Evolutionary conservation across 129 eudicot species (phyloP).

Genomic region (Centaurea solstitialis): DNA sequence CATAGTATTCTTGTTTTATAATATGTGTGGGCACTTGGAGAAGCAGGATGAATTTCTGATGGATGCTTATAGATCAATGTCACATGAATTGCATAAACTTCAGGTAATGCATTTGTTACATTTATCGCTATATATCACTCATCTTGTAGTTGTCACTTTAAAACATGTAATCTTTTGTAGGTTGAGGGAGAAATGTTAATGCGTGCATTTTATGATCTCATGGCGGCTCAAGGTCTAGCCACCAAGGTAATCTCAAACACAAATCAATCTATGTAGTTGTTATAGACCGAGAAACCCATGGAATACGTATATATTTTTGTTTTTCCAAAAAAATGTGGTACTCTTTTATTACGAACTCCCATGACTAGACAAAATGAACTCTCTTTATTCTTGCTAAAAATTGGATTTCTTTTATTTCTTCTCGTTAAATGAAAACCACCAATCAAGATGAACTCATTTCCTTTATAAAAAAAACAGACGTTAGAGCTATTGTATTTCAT

Average conservation of each 20-base stretch:
- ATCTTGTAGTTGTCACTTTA: not conserved
- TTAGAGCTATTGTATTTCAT: too few species aligned
- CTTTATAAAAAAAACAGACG: too few species aligned
- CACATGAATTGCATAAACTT: slow-evolving; percentile 71
- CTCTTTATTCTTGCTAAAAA: too few species aligned
- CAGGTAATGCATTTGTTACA: slow-evolving; percentile 35
- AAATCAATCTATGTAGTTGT: not conserved
- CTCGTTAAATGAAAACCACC: too few species aligned
- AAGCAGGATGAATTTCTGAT: slow-evolving; percentile 74
- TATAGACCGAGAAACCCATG: too few species aligned
- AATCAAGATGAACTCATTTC: too few species aligned
- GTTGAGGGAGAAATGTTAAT: slow-evolving; percentile 88
- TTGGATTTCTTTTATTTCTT: too few species aligned
- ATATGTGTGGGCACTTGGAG: slow-evolving; percentile 71
- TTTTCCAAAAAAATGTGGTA: too few species aligned
- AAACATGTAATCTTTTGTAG: slow-evolving; percentile 30
- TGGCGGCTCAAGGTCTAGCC: slow-evolving; percentile 47
- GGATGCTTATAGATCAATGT: slow-evolving; percentile 72
- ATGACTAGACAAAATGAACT: too few species aligned
- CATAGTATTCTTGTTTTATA: not conserved
- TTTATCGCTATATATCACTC: not conserved
- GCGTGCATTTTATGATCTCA: slow-evolving; percentile 65
- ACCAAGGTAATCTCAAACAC: slow-evolving; percentile 35
- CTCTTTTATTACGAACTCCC: too few species aligned
- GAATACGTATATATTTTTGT: too few species aligned